Evolutionary conservation across 306 rosid species (phyloP).

Genomic region (Herpetospermum pedunculosum): DNA sequence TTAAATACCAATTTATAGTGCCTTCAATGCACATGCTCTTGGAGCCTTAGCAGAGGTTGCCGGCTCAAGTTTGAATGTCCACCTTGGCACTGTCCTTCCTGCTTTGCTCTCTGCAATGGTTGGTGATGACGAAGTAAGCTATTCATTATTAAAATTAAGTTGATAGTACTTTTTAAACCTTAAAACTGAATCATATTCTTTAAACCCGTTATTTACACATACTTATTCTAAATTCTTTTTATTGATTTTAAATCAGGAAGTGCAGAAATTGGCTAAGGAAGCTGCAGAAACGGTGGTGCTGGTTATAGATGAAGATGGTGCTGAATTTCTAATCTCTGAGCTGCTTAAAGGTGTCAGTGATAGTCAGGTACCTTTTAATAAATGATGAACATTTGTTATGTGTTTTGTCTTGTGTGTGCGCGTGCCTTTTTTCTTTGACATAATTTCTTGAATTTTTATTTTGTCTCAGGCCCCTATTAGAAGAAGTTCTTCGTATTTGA

Average conservation of each 20-base stretch:
- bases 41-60: constrained; percentile 98
- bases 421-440: background rate
- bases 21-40: constrained; percentile 93
- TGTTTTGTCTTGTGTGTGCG: background rate
- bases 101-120: constrained; percentile 80
- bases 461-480: constrained; percentile 66
- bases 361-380: constrained; percentile 47
- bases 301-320: constrained; percentile 89
- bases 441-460: constrained; percentile 14
- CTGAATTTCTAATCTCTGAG: constrained; percentile 72
- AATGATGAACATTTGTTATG: background rate
- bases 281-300: constrained; percentile 84
- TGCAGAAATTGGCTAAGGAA: constrained; percentile 68
- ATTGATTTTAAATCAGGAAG: constrained; percentile 47
- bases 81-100: constrained; percentile 83
- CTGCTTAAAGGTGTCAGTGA: constrained; percentile 69
- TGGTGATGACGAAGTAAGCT: constrained; percentile 51
- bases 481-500: constrained; percentile 65
- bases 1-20: constrained; percentile 33
- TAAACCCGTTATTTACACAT: background rate
- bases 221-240: background rate
- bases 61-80: constrained; percentile 75
- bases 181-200: background rate
- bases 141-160: background rate
- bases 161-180: background rate